Percentiles rank a stretch among this genome's conserved stretches.
phyloP scores from a whole-genome alignment of 73 alveolate genomes.

The Tetrahymena elliotti region DNA sequence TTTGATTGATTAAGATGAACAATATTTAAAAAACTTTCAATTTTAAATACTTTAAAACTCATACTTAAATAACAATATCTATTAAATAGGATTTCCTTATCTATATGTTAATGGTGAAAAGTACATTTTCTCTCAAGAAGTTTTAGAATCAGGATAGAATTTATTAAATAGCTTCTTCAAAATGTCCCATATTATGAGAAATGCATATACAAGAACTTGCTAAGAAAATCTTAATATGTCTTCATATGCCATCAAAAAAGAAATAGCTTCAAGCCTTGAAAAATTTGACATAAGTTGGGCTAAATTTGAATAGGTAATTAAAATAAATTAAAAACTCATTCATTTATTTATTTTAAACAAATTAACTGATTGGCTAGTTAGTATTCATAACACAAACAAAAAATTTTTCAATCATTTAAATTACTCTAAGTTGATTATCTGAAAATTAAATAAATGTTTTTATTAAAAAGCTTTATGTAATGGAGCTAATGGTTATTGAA shows the following conservation, averaged over 20 bases:
- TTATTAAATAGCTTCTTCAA: slow-evolving; percentile 70
- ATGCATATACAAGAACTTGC: slow-evolving; percentile 50
- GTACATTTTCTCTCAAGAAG: slow-evolving; percentile 86
- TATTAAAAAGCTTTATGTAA: slow-evolving; percentile 78
- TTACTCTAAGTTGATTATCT: too few relatives aligned
- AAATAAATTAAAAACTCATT: not conserved
- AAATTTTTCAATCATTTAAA: too few relatives aligned
- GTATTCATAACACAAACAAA: too few relatives aligned
- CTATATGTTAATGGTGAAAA: slow-evolving; percentile 92
- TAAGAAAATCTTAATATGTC: slow-evolving; percentile 34
- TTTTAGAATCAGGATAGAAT: slow-evolving; percentile 82
- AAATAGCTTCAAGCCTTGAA: slow-evolving; percentile 31
- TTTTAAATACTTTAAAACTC: too few relatives aligned
- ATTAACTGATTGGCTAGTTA: slow-evolving; percentile 31
- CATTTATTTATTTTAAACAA: not conserved
- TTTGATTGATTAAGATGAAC: too few relatives aligned
- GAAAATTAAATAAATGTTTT: slow-evolving; percentile 54
- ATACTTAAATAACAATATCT: not conserved
- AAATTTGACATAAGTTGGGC: slow-evolving; percentile 49
- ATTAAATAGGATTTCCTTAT: slow-evolving; percentile 66
- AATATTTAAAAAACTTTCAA: too few relatives aligned
- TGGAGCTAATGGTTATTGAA: slow-evolving; percentile 89
- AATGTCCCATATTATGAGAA: slow-evolving; percentile 60
- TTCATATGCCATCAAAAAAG: slow-evolving; percentile 46
- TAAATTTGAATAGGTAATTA: slow-evolving; percentile 36